A percentile compares a stretch with the other conserved stretches of the same genome.
Evolutionary conservation across 73 alveolate genomes (phyloP).

Genomic region (Blepharisma japonicum): DNA sequence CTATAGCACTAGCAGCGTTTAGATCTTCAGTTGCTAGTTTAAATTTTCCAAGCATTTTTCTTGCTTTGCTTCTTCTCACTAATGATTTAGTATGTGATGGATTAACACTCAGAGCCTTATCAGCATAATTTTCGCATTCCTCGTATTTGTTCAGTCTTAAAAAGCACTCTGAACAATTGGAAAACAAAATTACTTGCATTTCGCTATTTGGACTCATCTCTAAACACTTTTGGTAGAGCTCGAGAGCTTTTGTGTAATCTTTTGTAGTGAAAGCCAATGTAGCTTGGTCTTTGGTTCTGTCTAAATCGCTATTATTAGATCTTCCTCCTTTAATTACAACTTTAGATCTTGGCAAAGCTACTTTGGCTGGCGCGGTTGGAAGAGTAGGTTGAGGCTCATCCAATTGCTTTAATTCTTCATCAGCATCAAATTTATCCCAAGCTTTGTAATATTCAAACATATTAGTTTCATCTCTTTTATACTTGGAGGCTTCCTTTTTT

Average conservation of each 20-base stretch:
- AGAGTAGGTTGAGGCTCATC: background rate
- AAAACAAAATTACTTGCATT: slow-evolving; percentile 38
- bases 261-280: slow-evolving; percentile 40
- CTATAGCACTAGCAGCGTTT: slow-evolving; percentile 23
- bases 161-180: slow-evolving; percentile 49
- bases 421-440: slow-evolving; percentile 63
- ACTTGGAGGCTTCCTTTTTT: slow-evolving; percentile 15
- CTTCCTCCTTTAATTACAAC: slow-evolving; percentile 60
- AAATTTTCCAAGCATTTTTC: slow-evolving; percentile 35
- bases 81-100: slow-evolving; percentile 45
- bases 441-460: slow-evolving; percentile 60
- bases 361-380: slow-evolving; percentile 33
- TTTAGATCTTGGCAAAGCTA: slow-evolving; percentile 58
- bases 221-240: slow-evolving; percentile 46
- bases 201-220: slow-evolving; percentile 35
- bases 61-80: slow-evolving; percentile 54
- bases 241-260: slow-evolving; percentile 58
- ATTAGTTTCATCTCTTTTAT: slow-evolving; percentile 53
- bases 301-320: slow-evolving; percentile 25
- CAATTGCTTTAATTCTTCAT: slow-evolving; percentile 6
- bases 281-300: slow-evolving; percentile 38
- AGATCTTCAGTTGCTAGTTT: slow-evolving; percentile 47
- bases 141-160: slow-evolving; percentile 40
- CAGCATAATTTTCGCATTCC: slow-evolving; percentile 43
- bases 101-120: slow-evolving; percentile 44